Evolutionary conservation across 2,329 filamentous ascomycete species (phyloP), one percentile per base, ranked within the genome.

Genomic region (Cordyceps cicadae): DNA sequence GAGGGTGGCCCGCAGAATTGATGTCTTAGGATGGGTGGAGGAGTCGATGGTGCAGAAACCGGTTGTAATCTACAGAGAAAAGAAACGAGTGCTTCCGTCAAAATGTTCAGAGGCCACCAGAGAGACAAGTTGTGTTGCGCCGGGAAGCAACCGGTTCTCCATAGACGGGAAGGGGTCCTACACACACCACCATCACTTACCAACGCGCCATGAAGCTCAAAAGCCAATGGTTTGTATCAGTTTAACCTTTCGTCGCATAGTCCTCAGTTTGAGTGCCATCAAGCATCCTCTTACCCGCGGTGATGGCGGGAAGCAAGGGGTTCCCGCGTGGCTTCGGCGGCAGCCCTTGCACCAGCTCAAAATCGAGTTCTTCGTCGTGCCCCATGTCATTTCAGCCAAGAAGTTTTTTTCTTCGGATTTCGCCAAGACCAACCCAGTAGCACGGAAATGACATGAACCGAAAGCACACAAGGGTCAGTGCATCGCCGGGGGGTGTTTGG

Each of bases 1-100:
- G 26, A 53, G 32, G 21, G 24, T 32, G 24, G 24, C 39, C 39
- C 24, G 39, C 50, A 39, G 21, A 14, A 32, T 32, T 15, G 53
- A 43, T 54, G 53, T 54, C 53, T 54, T 54, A 54, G 53, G 39
- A 54, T 15, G 53, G 53, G 53, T 54, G 53, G 53, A 45, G 53
- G 53, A 45, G 37, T 24, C 15, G 53, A 54, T 45, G 43, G 41
- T 24, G 52, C 52, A 41, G 53, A n/a, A 54, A 34, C 15, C 21
- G 11, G 11, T 48, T 48, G 21, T 17, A 48, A 11, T 48, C 45
- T 48, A 26, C 12, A 14, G 45, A 48, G 32, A 52, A 39, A 12
- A 12, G 14, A 34, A 45, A 32, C 3, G 15, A 45, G 17, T 32
- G 17, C 17, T 19, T 54, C 9, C 19, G 39, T 21, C 39, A 39